A percentile compares a stretch with the other conserved stretches of the same genome.
Conservation (phyloP, 805 yeast genomes). For the Hanseniaspora singularis region DNA sequence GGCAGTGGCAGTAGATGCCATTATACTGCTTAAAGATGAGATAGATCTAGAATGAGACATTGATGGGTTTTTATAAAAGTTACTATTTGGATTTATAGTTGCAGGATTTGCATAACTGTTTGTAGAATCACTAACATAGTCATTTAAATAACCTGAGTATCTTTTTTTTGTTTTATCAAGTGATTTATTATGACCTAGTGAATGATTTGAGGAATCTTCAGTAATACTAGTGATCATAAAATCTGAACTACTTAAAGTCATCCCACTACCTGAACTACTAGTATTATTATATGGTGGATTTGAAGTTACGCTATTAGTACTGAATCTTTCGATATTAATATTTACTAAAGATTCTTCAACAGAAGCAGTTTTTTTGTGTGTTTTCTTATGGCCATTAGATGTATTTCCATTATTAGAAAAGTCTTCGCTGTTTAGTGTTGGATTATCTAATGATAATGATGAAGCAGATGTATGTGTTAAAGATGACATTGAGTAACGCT, state of each 20-base stretch:
- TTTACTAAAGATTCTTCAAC: slow-evolving; percentile 14
- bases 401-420: not conserved
- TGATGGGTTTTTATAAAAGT: not conserved
- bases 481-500: slow-evolving; percentile 13
- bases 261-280: not conserved
- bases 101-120: not conserved
- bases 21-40: slow-evolving; percentile 11
- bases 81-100: not conserved
- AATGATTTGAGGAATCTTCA: not conserved
- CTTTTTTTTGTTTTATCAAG: slow-evolving; percentile 11
- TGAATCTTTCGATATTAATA: slow-evolving; percentile 12
- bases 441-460: slow-evolving; percentile 8
- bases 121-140: slow-evolving; percentile 4
- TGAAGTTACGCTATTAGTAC: not conserved
- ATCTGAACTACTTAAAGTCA: slow-evolving; percentile 2
- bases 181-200: not conserved
- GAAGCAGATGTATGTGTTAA: slow-evolving; percentile 8
- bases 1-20: too few relatives aligned
- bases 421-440: slow-evolving; percentile 10
- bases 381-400: not conserved
- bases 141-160: slow-evolving; percentile 15
- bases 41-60: slow-evolving; percentile 13
- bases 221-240: slow-evolving; percentile 10
- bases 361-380: slow-evolving; percentile 12
- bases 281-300: not conserved